A percentile compares a stretch with the other conserved stretches of the same genome.
Evolutionary conservation across 2,329 filamentous ascomycete species (phyloP).

Genomic region (Aaosphaeria pasadenensis): DNA sequence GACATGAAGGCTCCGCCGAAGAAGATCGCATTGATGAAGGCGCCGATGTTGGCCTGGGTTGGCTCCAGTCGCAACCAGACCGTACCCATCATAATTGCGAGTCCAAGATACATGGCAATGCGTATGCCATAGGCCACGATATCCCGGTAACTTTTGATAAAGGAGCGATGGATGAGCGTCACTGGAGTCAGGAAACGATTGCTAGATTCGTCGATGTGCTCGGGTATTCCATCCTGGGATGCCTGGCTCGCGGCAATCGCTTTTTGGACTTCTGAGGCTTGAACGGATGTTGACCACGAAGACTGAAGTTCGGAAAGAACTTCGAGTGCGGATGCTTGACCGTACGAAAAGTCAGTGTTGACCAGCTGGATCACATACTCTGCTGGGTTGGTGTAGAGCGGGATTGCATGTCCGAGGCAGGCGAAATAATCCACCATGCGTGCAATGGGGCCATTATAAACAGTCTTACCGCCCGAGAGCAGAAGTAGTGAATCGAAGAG

Average conservation of each 20-base stretch:
- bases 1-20: slow-evolving; percentile 53
- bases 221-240: background rate
- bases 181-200: slow-evolving; percentile 52
- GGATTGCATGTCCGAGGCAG: slow-evolving; percentile 59
- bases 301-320: slow-evolving; percentile 54
- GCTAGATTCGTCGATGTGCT: slow-evolving; percentile 31
- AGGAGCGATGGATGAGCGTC: slow-evolving; percentile 72
- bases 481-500: slow-evolving; percentile 78
- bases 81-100: slow-evolving; percentile 85
- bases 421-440: slow-evolving; percentile 63
- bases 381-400: slow-evolving; percentile 71
- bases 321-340: slow-evolving; percentile 47
- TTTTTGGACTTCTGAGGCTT: slow-evolving; percentile 23
- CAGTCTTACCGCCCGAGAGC: slow-evolving; percentile 66
- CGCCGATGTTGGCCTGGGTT: slow-evolving; percentile 70
- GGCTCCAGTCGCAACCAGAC: slow-evolving; percentile 74
- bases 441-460: slow-evolving; percentile 67
- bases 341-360: slow-evolving; percentile 68
- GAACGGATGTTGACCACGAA: slow-evolving; percentile 54
- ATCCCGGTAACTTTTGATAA: slow-evolving; percentile 82
- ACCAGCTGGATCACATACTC: slow-evolving; percentile 77
- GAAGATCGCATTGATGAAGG: slow-evolving; percentile 76
- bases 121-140: slow-evolving; percentile 81
- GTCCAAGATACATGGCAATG: slow-evolving; percentile 74
- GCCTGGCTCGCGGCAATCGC: slow-evolving; percentile 14